phyloP scores from a whole-genome alignment of 2,329 filamentous ascomycete species.

The Fusarium sp. region DNA sequence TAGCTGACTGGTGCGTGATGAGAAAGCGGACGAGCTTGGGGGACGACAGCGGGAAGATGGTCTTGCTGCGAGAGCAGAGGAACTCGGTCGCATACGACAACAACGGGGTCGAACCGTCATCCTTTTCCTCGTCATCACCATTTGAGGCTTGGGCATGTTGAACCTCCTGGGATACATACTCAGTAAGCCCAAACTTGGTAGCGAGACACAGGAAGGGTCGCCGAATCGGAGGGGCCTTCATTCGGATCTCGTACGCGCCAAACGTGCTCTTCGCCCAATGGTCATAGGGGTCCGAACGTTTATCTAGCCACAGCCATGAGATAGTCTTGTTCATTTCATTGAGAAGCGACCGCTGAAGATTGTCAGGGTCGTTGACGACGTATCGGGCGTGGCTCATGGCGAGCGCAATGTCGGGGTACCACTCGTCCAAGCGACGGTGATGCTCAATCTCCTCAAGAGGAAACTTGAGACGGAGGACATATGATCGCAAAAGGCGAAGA shows the following conservation, averaged over 20 bases:
- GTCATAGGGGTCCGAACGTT: conserved; percentile 42
- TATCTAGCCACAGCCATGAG: conserved; percentile 47
- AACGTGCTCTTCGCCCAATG: conserved; percentile 51
- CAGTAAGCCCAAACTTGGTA: conserved; percentile 48
- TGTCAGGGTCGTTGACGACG: conserved; percentile 30
- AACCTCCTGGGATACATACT: conserved; percentile 44
- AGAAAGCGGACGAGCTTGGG: conserved; percentile 44
- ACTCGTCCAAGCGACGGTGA: conserved; percentile 53
- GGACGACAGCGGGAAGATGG: conserved; percentile 49
- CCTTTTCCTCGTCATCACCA: neutral
- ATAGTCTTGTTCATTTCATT: conserved; percentile 45
- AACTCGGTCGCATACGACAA: conserved; percentile 49
- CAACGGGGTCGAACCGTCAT: conserved; percentile 43
- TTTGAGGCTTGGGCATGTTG: neutral
- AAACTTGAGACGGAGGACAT: conserved; percentile 49
- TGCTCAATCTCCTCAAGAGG: conserved; percentile 50
- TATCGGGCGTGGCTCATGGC: conserved; percentile 52
- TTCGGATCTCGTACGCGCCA: conserved; percentile 47
- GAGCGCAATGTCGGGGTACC: conserved; percentile 53
- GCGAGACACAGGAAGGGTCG: conserved; percentile 48
- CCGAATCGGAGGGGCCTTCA: conserved; percentile 44
- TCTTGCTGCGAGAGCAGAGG: conserved; percentile 49
- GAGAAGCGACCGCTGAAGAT: conserved; percentile 5
- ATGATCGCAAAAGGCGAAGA: conserved; percentile 48
- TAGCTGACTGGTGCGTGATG: conserved; percentile 24